phyloP scores from a whole-genome alignment of 768 basidiomycete species.

The Lactifluus echinatus region DNA sequence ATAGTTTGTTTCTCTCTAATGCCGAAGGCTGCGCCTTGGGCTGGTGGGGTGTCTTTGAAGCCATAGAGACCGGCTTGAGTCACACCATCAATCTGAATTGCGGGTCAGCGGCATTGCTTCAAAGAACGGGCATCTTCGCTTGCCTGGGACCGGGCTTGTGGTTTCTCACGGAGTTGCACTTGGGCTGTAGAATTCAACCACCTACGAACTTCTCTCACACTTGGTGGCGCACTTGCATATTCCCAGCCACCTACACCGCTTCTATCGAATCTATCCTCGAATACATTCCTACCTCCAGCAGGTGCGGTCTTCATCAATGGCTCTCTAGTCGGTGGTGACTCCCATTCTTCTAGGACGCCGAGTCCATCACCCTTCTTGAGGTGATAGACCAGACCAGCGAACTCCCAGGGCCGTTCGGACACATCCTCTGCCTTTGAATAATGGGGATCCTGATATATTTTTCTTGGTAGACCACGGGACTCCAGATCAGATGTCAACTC shows the following conservation, averaged over 20 bases:
- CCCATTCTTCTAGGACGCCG: slow-evolving; percentile 54
- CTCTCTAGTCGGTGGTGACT: slow-evolving; percentile 5
- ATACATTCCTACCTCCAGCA: slow-evolving; percentile 5
- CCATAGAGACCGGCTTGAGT: slow-evolving; percentile 71
- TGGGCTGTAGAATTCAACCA: slow-evolving; percentile 40
- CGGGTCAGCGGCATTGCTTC: neutral
- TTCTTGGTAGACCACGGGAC: slow-evolving; percentile 41
- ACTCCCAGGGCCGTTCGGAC: slow-evolving; percentile 61
- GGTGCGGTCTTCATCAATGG: neutral
- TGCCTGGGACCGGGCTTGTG: slow-evolving; percentile 45
- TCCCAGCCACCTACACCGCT: slow-evolving; percentile 63
- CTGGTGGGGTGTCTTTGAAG: slow-evolving; percentile 47
- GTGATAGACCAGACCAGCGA: slow-evolving; percentile 67
- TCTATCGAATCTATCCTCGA: slow-evolving; percentile 21
- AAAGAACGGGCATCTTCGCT: neutral
- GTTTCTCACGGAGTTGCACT: slow-evolving; percentile 19
- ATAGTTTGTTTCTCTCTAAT: slow-evolving; percentile 57
- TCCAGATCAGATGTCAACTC: slow-evolving; percentile 40
- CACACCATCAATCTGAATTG: slow-evolving; percentile 52
- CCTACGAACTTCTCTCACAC: slow-evolving; percentile 39
- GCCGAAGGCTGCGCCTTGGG: slow-evolving; percentile 29
- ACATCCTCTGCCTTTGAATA: slow-evolving; percentile 70
- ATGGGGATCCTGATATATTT: slow-evolving; percentile 68
- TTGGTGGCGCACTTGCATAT: slow-evolving; percentile 64
- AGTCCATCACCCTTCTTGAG: slow-evolving; percentile 59